phyloP scores from a whole-genome alignment of 2,329 filamentous ascomycete genomes.

The Ambrosiella xylebori region DNA sequence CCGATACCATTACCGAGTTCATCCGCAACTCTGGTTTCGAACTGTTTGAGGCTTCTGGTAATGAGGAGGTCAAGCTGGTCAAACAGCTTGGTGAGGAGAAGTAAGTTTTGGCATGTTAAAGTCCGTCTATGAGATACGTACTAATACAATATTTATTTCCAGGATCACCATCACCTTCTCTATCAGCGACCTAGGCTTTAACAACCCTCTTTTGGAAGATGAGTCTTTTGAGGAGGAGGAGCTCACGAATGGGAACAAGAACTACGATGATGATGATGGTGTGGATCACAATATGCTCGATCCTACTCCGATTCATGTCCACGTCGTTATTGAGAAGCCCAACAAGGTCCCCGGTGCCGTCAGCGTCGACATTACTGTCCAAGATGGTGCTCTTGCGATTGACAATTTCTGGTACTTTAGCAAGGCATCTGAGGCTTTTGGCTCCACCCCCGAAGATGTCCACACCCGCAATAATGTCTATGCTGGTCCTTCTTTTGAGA shows the following conservation, averaged over 20 bases:
- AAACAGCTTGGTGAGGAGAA: conserved; percentile 77
- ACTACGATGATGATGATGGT: conserved; percentile 37
- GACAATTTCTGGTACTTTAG: conserved; percentile 83
- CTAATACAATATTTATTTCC: conserved; percentile 8
- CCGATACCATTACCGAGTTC: conserved; percentile 71
- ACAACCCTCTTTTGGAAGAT: conserved; percentile 42
- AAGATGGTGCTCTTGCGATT: conserved; percentile 72
- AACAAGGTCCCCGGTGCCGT: conserved; percentile 55
- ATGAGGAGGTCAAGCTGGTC: conserved; percentile 74
- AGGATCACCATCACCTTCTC: conserved; percentile 66
- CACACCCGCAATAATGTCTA: conserved; percentile 66
- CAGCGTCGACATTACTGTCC: conserved; percentile 68
- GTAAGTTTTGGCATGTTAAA: conserved; percentile 31
- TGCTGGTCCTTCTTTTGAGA: conserved; percentile 80
- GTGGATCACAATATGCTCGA: conserved; percentile 31
- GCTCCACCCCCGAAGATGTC: conserved; percentile 56
- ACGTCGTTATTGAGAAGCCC: conserved; percentile 76
- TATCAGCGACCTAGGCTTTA: conserved; percentile 61
- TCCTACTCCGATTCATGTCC: conserved; percentile 58
- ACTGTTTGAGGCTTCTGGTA: conserved; percentile 63
- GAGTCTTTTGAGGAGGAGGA: conserved; percentile 38
- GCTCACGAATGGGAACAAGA: conserved; percentile 28
- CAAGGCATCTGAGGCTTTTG: conserved; percentile 59
- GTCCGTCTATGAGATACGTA: not conserved
- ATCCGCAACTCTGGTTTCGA: conserved; percentile 71